Percentiles rank a stretch among this genome's conserved stretches.
These are phyloP conservation scores for Rhododendron ferrugineum DNA, from an alignment of 148 eudicot genomes.

Conservation along the genomic window DNA sequence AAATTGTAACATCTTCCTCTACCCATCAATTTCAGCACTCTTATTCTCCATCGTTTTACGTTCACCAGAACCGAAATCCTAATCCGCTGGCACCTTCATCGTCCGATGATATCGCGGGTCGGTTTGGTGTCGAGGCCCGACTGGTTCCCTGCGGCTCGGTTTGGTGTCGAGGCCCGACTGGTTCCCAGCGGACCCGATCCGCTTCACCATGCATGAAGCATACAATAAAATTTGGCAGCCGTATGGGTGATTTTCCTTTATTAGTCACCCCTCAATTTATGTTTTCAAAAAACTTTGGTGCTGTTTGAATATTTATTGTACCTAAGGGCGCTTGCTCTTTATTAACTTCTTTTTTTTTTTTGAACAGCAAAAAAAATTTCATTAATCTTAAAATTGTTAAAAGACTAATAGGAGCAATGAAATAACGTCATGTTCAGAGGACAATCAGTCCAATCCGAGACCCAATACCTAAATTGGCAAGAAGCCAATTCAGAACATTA, in stretches of 20 bases:
- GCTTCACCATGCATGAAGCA: neutral
- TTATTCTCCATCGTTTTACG: neutral
- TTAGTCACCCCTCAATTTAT: neutral
- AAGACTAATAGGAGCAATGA: too few relatives aligned
- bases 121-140: neutral
- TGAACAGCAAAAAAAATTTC: too few relatives aligned
- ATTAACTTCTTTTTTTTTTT: too few relatives aligned
- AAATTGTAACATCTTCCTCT: neutral
- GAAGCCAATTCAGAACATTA: too few relatives aligned
- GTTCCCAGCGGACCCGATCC: neutral
- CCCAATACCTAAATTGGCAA: too few relatives aligned
- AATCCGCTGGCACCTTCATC: neutral
- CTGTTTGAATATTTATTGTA: neutral
- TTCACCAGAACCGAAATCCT: neutral
- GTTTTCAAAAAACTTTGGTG: neutral
- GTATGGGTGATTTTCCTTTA: neutral
- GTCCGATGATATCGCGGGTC: neutral
- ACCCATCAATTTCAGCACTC: neutral
- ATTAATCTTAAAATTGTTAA: too few relatives aligned
- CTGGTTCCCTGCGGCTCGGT: too few relatives aligned
- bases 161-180: neutral
- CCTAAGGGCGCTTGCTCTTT: too few relatives aligned
- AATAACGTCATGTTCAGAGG: too few relatives aligned
- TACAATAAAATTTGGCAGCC: neutral
- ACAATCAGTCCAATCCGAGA: too few relatives aligned